Evolutionary conservation across 345 rosid species (phyloP).

Genomic region (Salix exigua): DNA sequence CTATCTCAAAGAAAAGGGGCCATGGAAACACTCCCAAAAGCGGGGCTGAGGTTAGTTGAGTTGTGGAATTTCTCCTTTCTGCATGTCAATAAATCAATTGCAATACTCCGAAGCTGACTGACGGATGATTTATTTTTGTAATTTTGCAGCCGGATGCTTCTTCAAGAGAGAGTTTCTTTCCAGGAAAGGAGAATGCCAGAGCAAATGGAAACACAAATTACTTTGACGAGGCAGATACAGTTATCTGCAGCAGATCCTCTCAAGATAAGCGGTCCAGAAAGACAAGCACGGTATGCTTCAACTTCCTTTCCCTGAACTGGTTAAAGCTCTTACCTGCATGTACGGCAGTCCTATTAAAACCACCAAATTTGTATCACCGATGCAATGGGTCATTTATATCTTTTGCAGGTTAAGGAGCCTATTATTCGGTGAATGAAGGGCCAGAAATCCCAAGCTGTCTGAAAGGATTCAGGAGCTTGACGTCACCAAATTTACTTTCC

Average conservation of each 20-base stretch:
- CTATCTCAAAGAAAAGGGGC: constrained; percentile 47
- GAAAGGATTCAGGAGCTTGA: constrained; percentile 2
- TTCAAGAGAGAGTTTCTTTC: constrained; percentile 74
- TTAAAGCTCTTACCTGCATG: not conserved
- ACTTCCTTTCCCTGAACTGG: not conserved
- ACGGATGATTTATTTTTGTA: not conserved
- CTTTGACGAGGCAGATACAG: constrained; percentile 38
- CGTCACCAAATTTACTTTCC: not conserved
- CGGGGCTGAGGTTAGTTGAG: constrained; percentile 54
- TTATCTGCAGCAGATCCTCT: constrained; percentile 47
- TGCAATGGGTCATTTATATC: not conserved
- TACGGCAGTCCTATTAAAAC: not conserved
- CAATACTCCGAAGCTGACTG: not conserved
- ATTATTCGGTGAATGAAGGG: constrained; percentile 73
- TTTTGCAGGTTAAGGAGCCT: constrained; percentile 83
- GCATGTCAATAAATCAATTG: not conserved
- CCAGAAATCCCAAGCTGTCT: constrained; percentile 61
- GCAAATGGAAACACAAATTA: constrained; percentile 31
- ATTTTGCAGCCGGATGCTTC: constrained; percentile 66
- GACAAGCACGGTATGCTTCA: constrained; percentile 68
- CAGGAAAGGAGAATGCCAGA: constrained; percentile 38
- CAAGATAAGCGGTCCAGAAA: constrained; percentile 68
- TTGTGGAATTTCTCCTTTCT: not conserved
- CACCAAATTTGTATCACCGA: not conserved
- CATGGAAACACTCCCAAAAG: constrained; percentile 68